These are phyloP conservation scores for Linum usitatissimum DNA, from an alignment of 345 rosid genomes.

Conservation along the genomic window DNA sequence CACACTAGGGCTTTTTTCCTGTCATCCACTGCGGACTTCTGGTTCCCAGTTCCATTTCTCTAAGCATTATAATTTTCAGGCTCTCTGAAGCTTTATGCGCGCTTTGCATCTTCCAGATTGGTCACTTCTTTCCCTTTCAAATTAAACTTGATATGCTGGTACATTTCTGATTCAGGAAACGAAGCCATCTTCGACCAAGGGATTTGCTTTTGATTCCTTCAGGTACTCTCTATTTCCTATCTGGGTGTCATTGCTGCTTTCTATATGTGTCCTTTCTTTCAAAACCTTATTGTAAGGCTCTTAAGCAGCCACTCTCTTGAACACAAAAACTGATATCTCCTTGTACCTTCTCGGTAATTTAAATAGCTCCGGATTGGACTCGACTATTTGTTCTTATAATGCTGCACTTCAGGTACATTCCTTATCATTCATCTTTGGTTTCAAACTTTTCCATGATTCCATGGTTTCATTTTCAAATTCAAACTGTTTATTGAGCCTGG, in stretches of 20 bases:
- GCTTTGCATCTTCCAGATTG: not conserved
- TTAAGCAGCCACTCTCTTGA: not conserved
- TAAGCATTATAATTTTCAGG: not conserved
- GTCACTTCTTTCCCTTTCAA: not conserved
- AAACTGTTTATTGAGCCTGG: not conserved
- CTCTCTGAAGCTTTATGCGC: not conserved
- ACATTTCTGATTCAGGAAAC: slow-evolving; percentile 34
- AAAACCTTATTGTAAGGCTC: not conserved
- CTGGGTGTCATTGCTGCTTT: not conserved
- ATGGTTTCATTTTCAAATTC: too few relatives aligned
- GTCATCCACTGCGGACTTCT: not conserved
- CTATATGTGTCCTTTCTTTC: not conserved
- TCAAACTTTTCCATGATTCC: not conserved
- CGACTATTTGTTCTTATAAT: slow-evolving; percentile 66
- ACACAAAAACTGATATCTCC: not conserved
- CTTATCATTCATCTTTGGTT: not conserved
- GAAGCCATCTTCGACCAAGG: slow-evolving; percentile 42
- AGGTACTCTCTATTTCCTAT: slow-evolving; percentile 23
- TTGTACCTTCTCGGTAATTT: not conserved
- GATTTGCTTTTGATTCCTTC: slow-evolving; percentile 30
- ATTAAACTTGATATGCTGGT: not conserved
- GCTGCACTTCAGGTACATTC: slow-evolving; percentile 59
- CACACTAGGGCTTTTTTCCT: not conserved
- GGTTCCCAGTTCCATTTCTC: not conserved
- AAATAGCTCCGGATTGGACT: slow-evolving; percentile 43